These are phyloP conservation scores for Botrytis medusae DNA, from an alignment of 2,329 filamentous ascomycete species.

Conservation along the genomic window DNA sequence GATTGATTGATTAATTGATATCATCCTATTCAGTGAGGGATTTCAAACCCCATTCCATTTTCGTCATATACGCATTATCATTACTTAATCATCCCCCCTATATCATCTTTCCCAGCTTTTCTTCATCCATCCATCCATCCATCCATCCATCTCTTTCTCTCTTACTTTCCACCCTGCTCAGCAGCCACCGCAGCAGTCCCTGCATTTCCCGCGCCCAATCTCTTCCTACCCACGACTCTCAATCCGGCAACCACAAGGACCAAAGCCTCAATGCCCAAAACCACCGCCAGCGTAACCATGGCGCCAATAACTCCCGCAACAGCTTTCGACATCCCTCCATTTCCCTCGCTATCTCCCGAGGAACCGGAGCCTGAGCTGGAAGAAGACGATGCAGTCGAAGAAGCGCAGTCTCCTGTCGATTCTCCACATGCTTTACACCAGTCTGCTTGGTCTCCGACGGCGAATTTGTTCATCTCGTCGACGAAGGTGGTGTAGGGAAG, in stretches of 20 bases:
- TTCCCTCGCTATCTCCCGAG: conserved; percentile 14
- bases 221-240: conserved; percentile 57
- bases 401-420: conserved; percentile 62
- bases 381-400: conserved; percentile 35
- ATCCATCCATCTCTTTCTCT: background rate
- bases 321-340: conserved; percentile 56
- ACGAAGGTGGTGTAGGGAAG: conserved; percentile 71
- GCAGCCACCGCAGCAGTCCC: background rate
- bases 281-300: conserved; percentile 64
- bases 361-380: conserved; percentile 29
- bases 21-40: background rate
- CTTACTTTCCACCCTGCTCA: background rate
- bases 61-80: background rate
- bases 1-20: background rate
- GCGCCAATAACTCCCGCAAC: conserved; percentile 82
- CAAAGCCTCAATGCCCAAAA: conserved; percentile 56
- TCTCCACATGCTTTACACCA: conserved; percentile 81
- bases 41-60: background rate
- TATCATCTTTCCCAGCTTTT: background rate
- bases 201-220: conserved; percentile 30
- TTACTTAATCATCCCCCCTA: too few relatives aligned
- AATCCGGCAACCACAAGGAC: conserved; percentile 57
- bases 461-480: conserved; percentile 61
- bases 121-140: background rate
- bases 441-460: conserved; percentile 59